These are phyloP conservation scores for Macroventuria anomochaeta DNA, from an alignment of 2,329 filamentous ascomycete genomes.

Conservation along the genomic window DNA sequence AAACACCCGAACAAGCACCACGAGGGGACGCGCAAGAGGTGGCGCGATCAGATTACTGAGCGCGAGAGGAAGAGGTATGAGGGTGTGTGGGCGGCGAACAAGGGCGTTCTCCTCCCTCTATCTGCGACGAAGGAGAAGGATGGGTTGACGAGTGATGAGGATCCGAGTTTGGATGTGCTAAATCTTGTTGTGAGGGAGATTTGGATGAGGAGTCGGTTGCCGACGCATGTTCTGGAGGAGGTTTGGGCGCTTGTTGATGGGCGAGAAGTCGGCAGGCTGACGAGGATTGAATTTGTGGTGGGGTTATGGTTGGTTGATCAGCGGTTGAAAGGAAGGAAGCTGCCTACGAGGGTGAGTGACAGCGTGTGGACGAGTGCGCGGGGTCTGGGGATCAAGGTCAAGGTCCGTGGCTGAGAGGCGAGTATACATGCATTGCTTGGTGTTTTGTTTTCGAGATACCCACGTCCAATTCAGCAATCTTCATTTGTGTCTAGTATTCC, in stretches of 20 bases:
- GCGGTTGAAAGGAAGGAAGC: constrained; percentile 77
- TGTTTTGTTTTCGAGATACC: constrained; percentile 39
- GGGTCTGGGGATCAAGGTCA: constrained; percentile 51
- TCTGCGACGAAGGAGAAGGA: not conserved
- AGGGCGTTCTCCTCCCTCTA: constrained; percentile 58
- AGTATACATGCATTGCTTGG: constrained; percentile 20
- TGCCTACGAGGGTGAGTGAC: constrained; percentile 72
- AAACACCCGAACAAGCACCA: constrained; percentile 75
- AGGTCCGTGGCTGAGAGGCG: constrained; percentile 26
- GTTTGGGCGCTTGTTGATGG: constrained; percentile 79
- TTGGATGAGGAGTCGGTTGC: constrained; percentile 74
- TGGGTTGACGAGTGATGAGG: not conserved
- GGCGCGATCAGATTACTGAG: constrained; percentile 76
- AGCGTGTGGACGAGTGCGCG: constrained; percentile 78
- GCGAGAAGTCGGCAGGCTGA: constrained; percentile 61
- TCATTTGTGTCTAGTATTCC: not conserved
- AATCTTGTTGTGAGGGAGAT: constrained; percentile 76
- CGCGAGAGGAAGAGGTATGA: constrained; percentile 81
- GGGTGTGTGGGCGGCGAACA: constrained; percentile 83
- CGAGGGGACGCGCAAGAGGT: constrained; percentile 75
- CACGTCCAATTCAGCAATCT: constrained; percentile 18
- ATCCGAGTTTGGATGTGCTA: constrained; percentile 60
- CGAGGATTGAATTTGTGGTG: constrained; percentile 77
- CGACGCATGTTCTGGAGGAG: constrained; percentile 71
- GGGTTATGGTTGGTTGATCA: constrained; percentile 85